Evolutionary conservation across 2,329 filamentous ascomycete genomes (phyloP).

Genomic region (Fusarium sp.): DNA sequence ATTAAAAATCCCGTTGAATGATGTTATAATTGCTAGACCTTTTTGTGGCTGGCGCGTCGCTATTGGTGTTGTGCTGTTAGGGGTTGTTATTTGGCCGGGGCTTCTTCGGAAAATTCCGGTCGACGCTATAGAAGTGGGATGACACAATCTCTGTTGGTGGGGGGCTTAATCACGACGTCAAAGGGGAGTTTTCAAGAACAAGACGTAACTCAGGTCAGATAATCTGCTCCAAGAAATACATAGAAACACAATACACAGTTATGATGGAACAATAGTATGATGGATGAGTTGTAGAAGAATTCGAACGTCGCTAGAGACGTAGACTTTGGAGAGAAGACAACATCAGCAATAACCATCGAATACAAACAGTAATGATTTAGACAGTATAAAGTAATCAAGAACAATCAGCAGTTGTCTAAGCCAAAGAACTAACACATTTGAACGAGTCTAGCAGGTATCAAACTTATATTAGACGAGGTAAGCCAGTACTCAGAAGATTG

Average conservation of each 20-base stretch:
- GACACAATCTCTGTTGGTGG: conserved; percentile 21
- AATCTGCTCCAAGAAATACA: no score
- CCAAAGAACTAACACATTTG: not conserved
- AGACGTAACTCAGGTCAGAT: not conserved
- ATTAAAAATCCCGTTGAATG: not conserved
- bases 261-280: not conserved
- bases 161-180: conserved; percentile 10
- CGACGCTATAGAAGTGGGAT: conserved; percentile 9
- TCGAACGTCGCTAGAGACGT: not conserved
- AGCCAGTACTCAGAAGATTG: not conserved
- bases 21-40: not conserved
- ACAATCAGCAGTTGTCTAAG: not conserved
- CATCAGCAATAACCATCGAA: not conserved
- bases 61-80: not conserved
- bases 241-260: no score
- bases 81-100: conserved; percentile 19
- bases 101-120: conserved; percentile 27
- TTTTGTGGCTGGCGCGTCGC: not conserved
- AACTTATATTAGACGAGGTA: not conserved
- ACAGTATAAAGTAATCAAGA: not conserved
- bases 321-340: not conserved
- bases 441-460: not conserved
- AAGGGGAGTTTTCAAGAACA: not conserved
- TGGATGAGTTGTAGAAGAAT: not conserved
- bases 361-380: not conserved